phyloP scores from a whole-genome alignment of 306 rosid species.

The Alnus glutinosa region DNA sequence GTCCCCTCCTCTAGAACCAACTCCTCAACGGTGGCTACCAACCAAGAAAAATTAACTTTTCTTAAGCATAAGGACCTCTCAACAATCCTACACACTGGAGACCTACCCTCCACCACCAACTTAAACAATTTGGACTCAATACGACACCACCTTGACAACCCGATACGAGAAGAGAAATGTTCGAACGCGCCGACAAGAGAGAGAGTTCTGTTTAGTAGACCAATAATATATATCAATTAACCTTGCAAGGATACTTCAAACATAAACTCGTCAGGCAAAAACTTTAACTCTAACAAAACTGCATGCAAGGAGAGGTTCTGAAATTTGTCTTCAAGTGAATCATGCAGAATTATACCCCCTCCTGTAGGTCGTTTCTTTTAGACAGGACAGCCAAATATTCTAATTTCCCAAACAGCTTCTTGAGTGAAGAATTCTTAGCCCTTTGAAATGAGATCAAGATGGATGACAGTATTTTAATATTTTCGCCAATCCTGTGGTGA shows the following conservation, averaged over 20 bases:
- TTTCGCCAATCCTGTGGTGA: conserved; percentile 11
- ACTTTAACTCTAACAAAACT: background rate
- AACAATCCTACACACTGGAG: too few relatives aligned
- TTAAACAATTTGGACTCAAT: too few relatives aligned
- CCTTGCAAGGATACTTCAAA: background rate
- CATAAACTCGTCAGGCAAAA: background rate
- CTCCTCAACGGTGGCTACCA: too few relatives aligned
- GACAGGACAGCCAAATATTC: background rate
- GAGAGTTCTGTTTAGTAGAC: too few relatives aligned
- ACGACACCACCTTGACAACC: too few relatives aligned
- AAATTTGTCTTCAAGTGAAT: background rate
- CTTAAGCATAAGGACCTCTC: too few relatives aligned
- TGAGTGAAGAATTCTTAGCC: background rate
- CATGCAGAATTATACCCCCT: background rate
- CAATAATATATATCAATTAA: too few relatives aligned
- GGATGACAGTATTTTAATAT: background rate
- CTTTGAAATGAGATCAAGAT: background rate
- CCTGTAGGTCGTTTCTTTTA: background rate
- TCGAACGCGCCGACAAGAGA: too few relatives aligned
- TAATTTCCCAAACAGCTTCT: background rate
- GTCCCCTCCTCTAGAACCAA: too few relatives aligned
- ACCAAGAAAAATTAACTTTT: too few relatives aligned
- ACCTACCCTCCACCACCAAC: too few relatives aligned
- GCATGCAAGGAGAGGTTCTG: background rate
- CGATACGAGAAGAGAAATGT: too few relatives aligned